Conservation (phyloP, 768 basidiomycete species). For the Panaeolus cyanescens region DNA sequence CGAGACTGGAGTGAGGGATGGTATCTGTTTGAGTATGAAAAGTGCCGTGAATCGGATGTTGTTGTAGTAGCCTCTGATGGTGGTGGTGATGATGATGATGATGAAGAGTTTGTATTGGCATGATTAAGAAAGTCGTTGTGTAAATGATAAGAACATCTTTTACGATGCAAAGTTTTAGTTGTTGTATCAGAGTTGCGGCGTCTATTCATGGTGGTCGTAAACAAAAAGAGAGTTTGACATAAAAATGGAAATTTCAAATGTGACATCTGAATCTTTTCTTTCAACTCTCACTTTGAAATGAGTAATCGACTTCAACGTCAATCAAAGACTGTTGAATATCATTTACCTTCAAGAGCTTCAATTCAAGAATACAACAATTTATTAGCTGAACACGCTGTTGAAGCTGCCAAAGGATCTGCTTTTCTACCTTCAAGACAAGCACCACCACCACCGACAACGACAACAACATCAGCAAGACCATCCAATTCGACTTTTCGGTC, state of each 20-base stretch:
- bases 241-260: no score
- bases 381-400: conserved; percentile 62
- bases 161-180: conserved; percentile 22
- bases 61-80: no score
- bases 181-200: not conserved
- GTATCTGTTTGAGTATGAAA: not conserved
- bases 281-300: conserved; percentile 48
- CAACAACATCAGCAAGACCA: conserved; percentile 20
- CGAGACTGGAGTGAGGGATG: not conserved
- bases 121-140: conserved; percentile 20
- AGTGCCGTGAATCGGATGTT: not conserved
- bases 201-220: not conserved
- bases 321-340: conserved; percentile 76
- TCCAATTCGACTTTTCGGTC: conserved; percentile 41
- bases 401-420: conserved; percentile 40
- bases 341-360: conserved; percentile 72
- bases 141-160: conserved; percentile 28
- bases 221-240: no score
- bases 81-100: no score
- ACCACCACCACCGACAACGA: conserved; percentile 30
- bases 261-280: conserved; percentile 16
- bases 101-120: no score
- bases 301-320: conserved; percentile 50
- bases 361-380: conserved; percentile 80
- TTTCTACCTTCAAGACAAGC: conserved; percentile 39